Evolutionary conservation across 2,329 filamentous ascomycete genomes (phyloP).

Genomic region (Trichoderma koningii): DNA sequence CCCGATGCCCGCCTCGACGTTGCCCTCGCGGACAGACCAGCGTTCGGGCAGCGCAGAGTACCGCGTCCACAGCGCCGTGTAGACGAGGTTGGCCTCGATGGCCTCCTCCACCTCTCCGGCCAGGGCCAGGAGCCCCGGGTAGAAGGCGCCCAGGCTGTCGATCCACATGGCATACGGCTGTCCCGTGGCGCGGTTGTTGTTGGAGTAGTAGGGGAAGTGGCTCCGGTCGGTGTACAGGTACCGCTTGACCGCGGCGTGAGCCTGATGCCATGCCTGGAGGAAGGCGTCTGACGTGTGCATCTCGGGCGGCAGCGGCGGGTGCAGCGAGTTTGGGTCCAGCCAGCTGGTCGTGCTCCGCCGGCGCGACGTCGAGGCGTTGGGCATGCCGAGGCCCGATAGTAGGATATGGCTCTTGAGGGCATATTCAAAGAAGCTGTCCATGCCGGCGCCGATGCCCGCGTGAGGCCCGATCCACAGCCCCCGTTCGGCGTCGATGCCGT

Average conservation of each 20-base stretch:
- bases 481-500: conserved; percentile 88
- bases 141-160: conserved; percentile 93
- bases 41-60: conserved; percentile 93
- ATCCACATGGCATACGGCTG: conserved; percentile 92
- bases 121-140: conserved; percentile 82
- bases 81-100: conserved; percentile 83
- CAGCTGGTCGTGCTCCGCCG: conserved; percentile 46
- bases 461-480: conserved; percentile 87
- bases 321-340: conserved; percentile 67
- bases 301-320: conserved; percentile 60
- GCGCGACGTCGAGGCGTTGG: conserved; percentile 50
- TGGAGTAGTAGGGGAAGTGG: conserved; percentile 90
- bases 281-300: conserved; percentile 77
- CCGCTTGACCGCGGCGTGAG: conserved; percentile 83
- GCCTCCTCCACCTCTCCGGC: conserved; percentile 91
- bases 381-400: conserved; percentile 71
- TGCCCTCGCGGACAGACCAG: conserved; percentile 83
- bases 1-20: conserved; percentile 80
- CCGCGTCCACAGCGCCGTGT: conserved; percentile 90
- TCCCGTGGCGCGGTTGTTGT: conserved; percentile 84
- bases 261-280: conserved; percentile 78
- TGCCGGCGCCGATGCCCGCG: conserved; percentile 92
- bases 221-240: conserved; percentile 79
- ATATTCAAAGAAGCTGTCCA: conserved; percentile 99
- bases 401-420: conserved; percentile 92